A percentile compares a stretch with the other conserved stretches of the same genome.
Evolutionary conservation across 2,329 filamentous ascomycete species (phyloP).

Genomic region (Boeremia lycopersici): DNA sequence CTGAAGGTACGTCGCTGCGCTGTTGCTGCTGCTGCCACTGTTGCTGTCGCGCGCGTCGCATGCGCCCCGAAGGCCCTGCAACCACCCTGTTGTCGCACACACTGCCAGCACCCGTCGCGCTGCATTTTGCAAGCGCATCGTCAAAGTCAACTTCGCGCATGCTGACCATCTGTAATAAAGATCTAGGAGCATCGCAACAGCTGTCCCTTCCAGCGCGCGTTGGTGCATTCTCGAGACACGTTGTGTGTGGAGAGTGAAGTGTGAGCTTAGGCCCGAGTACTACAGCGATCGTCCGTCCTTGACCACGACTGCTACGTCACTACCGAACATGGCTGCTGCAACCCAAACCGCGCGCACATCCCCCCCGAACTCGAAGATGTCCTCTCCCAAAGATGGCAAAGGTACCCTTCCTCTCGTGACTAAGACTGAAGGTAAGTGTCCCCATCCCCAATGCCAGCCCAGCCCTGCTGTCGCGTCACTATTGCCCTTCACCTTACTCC

Average conservation of each 20-base stretch:
- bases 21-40: constrained; percentile 22
- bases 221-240: constrained; percentile 20
- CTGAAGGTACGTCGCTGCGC: constrained; percentile 38
- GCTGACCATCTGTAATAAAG: constrained; percentile 8
- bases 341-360: constrained; percentile 43
- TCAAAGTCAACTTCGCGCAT: neutral
- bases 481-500: neutral
- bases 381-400: constrained; percentile 47
- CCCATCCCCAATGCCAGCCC: constrained; percentile 2
- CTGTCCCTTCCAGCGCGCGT: constrained; percentile 15
- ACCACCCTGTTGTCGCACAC: constrained; percentile 18
- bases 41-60: constrained; percentile 22
- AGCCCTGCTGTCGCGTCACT: constrained; percentile 7
- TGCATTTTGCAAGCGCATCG: constrained; percentile 18
- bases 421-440: constrained; percentile 45
- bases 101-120: constrained; percentile 16
- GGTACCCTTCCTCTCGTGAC: constrained; percentile 38
- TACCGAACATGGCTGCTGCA: constrained; percentile 44
- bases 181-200: neutral
- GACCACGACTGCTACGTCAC: constrained; percentile 45
- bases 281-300: constrained; percentile 37
- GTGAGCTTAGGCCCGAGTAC: constrained; percentile 32
- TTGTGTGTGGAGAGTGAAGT: constrained; percentile 34
- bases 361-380: constrained; percentile 47
- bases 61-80: constrained; percentile 27